Evolutionary conservation across 768 basidiomycete species (phyloP).

Genomic region (Tulasnella sp.): DNA sequence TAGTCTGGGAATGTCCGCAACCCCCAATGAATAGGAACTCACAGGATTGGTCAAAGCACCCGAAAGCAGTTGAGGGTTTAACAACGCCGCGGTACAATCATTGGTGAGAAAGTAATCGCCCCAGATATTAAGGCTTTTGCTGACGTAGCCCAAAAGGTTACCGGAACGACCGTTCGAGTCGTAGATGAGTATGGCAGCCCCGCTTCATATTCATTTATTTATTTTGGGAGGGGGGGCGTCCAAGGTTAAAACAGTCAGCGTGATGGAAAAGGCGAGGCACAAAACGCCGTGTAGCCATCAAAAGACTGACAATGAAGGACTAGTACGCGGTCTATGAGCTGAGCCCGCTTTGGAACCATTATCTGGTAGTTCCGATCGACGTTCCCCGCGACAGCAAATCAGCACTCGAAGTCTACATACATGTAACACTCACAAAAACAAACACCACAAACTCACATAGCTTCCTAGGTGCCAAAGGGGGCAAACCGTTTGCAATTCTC

Average conservation of each 20-base stretch:
- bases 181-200: background rate
- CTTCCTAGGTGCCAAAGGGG: background rate
- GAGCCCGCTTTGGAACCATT: background rate
- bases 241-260: background rate
- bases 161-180: background rate
- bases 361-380: background rate
- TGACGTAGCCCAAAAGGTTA: background rate
- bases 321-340: background rate
- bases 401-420: background rate
- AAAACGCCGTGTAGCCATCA: background rate
- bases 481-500: background rate
- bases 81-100: background rate
- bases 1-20: too few species aligned
- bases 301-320: background rate
- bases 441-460: background rate
- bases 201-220: background rate
- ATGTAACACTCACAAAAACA: too few species aligned
- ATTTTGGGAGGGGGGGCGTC: too few species aligned
- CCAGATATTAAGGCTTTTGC: background rate
- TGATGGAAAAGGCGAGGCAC: too few species aligned
- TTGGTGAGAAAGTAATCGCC: background rate
- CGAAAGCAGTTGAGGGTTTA: background rate
- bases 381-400: background rate
- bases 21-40: too few species aligned
- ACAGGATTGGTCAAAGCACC: background rate